phyloP scores from a whole-genome alignment of 129 eudicot species.

The Lactuca saligna region DNA sequence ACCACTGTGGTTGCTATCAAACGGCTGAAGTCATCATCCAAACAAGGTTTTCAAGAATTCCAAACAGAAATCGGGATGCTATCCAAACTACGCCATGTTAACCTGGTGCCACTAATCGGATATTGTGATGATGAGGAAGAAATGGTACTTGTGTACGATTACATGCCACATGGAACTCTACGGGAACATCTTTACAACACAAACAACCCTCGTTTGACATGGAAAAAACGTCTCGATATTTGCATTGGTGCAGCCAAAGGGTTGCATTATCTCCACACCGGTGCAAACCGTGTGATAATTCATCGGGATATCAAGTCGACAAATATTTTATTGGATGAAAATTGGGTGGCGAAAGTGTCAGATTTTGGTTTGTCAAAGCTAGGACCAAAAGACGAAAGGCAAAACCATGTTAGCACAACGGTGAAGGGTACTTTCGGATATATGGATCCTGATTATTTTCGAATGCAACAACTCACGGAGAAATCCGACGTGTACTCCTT shows the following conservation, averaged over 20 bases:
- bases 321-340: slow-evolving; percentile 45
- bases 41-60: slow-evolving; percentile 39
- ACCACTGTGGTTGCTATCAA: slow-evolving; percentile 42
- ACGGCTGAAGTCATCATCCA: slow-evolving; percentile 36
- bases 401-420: slow-evolving; percentile 34
- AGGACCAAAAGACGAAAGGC: slow-evolving; percentile 30
- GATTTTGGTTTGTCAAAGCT: slow-evolving; percentile 55
- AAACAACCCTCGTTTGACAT: slow-evolving; percentile 31
- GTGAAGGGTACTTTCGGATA: slow-evolving; percentile 52
- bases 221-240: slow-evolving; percentile 47
- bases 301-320: slow-evolving; percentile 54
- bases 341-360: slow-evolving; percentile 56
- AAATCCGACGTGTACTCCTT: slow-evolving; percentile 59
- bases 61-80: slow-evolving; percentile 38
- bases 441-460: slow-evolving; percentile 43
- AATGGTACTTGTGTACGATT: slow-evolving; percentile 46
- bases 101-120: slow-evolving; percentile 48
- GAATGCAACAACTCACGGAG: slow-evolving; percentile 22
- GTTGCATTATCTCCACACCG: slow-evolving; percentile 42
- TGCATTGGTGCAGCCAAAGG: slow-evolving; percentile 61
- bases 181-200: slow-evolving; percentile 39
- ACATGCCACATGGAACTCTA: slow-evolving; percentile 47
- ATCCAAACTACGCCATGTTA: slow-evolving; percentile 42
- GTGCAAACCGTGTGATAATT: slow-evolving; percentile 40
- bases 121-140: slow-evolving; percentile 39